Evolutionary conservation across 2,329 filamentous ascomycete genomes (phyloP), one percentile per base, ranked within the genome.

Genomic region (Clonostachys sp.): DNA sequence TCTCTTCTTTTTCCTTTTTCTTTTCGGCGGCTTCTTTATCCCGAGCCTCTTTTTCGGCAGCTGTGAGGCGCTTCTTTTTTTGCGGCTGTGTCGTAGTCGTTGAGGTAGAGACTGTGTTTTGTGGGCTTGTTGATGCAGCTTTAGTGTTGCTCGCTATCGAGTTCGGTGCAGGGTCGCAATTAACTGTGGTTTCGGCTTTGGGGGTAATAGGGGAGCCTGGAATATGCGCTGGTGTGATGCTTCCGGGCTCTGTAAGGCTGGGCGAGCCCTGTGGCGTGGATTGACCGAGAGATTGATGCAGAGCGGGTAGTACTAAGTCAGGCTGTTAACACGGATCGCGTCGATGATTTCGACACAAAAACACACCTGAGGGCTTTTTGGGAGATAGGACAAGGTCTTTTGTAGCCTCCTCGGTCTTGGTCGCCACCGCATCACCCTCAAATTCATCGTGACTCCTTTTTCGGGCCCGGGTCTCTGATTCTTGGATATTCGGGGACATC

Each of bases 391-490:
- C 24, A 30, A 30, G 24, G 24, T 30, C 8, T 9, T 30, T 30
- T 10, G 24, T 10, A 30, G 24, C 24, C 24, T 30, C 24, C 24
- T 30, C 24, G 4, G 24, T 30, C 24, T 30, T 10, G 9, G 24
- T 30, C 24, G 24, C 45, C 18, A 61, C 51, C 20, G 67, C 61
- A 8, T 68, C 61, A 10, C 60, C 64, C 4, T 67, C 54, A 50
- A 68, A 78, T 34, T 76, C 71, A 39, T 73, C 65, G 52, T 76
- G 72, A 40, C 62, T 70, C 49, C 74, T 63, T 59, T 80, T 79
- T 45, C 68, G 65, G 43, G 63, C 61, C 30, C 61, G 61, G 17
- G 60, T 54, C 45, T 75, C 71, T 20, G 66, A 60, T 55, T 75
- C 72, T 57, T 71, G 68, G 33, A 75, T 65, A 51, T 79, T 78